Base-by-base conservation (phyloP, 129 eudicot species). In the Ambrosia artemisiifolia region DNA sequence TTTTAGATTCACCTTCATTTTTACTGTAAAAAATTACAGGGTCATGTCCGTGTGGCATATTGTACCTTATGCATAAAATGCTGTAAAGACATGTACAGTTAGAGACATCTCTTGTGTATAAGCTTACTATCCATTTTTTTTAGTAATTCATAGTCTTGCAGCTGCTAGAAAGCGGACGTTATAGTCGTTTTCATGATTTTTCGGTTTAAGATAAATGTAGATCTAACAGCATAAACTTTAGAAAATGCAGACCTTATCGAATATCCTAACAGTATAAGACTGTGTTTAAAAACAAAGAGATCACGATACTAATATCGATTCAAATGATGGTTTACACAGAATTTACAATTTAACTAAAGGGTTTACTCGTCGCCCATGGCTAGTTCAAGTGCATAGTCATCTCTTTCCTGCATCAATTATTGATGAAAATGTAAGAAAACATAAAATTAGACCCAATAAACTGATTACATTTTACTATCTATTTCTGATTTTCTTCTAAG, bases 301-400 rank as follows among this genome's bases (percentile, higher is more conserved):
- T 19, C 55, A 69, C 33, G 36, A 16, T 69, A 48, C 55, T 50
- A 63, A 70, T 68, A 68, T 32, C 28, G 24, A 53, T 42, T 63
- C 47, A 71, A 32, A 19, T 63, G 19, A 51, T 4, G 18, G 66
- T 64, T 71, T 65, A 14, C 82, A 66, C 78, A 63, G 18, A 74
- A 68, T 55, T 17, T 75, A 75, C 73, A 30, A 68, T 61, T 49
- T n/a, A 43, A 69, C 34, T 13, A 38, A 38, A 38, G 42, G 48
- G 75, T 71, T 84, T 83, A 94, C 87, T 94, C 98, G 50, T 94
- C 98, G 0, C 87, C 98, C 98, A 94, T 76, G 49, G 98, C 98
- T 66, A 94, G 81, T 75, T 94, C 98, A 60, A 94, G 80, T 30
- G 98, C 98, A 81, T 90, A 90, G 70, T 94, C 98, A 78, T 94